These are phyloP conservation scores for Leccinum proliferum DNA, from an alignment of 1,284 basidiomycete genomes.

Conservation along the genomic window DNA sequence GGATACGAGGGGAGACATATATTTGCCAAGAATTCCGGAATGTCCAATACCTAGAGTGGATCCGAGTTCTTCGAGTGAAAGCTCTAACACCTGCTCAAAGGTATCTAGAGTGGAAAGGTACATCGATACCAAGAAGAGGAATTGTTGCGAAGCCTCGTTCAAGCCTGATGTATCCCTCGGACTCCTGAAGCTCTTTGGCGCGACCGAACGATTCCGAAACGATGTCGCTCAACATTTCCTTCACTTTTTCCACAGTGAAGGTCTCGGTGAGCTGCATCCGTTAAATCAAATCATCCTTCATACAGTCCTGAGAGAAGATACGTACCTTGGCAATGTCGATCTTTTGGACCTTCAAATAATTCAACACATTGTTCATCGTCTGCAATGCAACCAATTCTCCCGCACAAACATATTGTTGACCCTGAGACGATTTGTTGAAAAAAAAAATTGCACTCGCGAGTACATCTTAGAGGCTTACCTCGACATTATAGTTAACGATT, in stretches of 20 bases:
- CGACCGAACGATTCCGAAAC: conserved; percentile 78
- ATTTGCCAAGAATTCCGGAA: conserved; percentile 88
- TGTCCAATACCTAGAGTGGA: conserved; percentile 81
- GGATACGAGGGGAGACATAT: conserved; percentile 89
- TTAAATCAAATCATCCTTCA: conserved; percentile 3
- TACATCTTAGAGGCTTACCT: conserved; percentile 44
- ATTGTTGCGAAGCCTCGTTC: conserved; percentile 97
- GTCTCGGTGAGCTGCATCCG: conserved; percentile 71
- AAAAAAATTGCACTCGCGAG: conserved; percentile 3
- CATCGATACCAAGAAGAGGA: conserved; percentile 95
- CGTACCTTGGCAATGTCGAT: conserved; percentile 90
- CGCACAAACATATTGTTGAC: conserved; percentile 97
- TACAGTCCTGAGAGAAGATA: background rate
- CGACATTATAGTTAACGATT: conserved; percentile 98
- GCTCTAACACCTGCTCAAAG: conserved; percentile 97
- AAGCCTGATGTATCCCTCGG: conserved; percentile 87
- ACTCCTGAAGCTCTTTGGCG: conserved; percentile 75
- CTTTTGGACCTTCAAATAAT: conserved; percentile 96
- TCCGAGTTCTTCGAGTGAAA: conserved; percentile 93
- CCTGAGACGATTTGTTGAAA: conserved; percentile 37
- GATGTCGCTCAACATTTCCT: conserved; percentile 89
- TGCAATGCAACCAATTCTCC: conserved; percentile 93
- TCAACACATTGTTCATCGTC: conserved; percentile 93
- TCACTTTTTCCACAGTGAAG: conserved; percentile 83
- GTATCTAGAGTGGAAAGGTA: conserved; percentile 98